Evolutionary conservation across 2,329 filamentous ascomycete species (phyloP), one percentile per base, ranked within the genome.

Genomic region (Penicillium sp.): DNA sequence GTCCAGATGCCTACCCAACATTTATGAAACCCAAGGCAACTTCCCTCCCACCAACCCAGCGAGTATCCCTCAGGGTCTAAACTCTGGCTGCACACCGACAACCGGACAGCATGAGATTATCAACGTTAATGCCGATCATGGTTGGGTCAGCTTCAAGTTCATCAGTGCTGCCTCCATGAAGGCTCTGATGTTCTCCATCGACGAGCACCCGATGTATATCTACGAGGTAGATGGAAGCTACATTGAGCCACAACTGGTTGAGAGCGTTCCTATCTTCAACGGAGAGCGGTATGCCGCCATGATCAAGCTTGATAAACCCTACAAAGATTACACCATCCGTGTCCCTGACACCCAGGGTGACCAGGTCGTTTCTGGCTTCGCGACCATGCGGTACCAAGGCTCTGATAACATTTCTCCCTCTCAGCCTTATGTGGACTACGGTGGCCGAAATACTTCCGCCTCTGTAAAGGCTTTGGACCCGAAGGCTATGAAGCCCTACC

Each of bases 321-420:
- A 55, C 4, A 63, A 59, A 8, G 57, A 68, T 39, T 74, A 74
- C 55, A 68, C 64, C 0, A 69, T 75, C 26, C 77, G 80, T 3
- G 67, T 77, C 24, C 72, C 76, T 22, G 72, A 75, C 18, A 64
- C 67, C 8, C 68, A 66, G 32, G 65, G 72, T 2, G 71, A 74
- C 8, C 80, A 84, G 60, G 69, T 81, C 35, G 67, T 83, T 24
- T 67, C 69, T 8, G 78, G 74, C 1, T 69, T 72, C 35, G 78
- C 76, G 1, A 65, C 72, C 3, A 61, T 84, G 18, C 65, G 67
- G 0, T 74, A 75, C 53, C 55, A 57, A 14, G 56, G 62, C 23
- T 47, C 40, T 11, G 26, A 53, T 1, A 49, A 55, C 20, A 37
- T 29, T 0, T 28, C 22, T 1, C 41, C 48, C 3, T 69, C 69